Conservation (phyloP, 2,329 filamentous ascomycete species). For the Aspergillus eucalypticola region DNA sequence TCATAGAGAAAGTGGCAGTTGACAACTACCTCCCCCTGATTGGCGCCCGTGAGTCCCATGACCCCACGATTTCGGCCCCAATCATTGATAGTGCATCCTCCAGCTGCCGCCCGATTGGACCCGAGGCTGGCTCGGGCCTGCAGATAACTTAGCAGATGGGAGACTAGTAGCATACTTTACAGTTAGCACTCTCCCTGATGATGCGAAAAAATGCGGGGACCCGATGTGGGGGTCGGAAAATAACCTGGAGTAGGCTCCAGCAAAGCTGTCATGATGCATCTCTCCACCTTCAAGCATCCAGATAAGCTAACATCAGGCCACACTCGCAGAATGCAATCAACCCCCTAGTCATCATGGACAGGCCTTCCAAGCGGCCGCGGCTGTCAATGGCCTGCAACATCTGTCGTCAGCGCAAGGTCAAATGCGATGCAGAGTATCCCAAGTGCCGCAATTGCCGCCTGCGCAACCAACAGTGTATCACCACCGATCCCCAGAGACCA, state of each 20-base stretch:
- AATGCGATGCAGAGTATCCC: conserved; percentile 31
- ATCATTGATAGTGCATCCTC: not conserved
- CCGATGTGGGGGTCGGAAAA: no score
- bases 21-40: no score
- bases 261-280: no score
- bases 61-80: no score
- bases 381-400: conserved; percentile 29
- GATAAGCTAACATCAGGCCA: not conserved
- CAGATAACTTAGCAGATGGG: not conserved
- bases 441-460: conserved; percentile 30
- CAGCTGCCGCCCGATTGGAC: no score
- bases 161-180: no score
- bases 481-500: conserved; percentile 27
- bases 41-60: no score
- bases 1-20: no score
- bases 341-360: conserved; percentile 3
- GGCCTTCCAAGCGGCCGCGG: conserved; percentile 15
- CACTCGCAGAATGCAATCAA: not conserved
- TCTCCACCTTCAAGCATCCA: not conserved
- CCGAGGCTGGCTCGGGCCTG: not conserved
- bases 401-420: conserved; percentile 30
- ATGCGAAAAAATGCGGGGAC: no score
- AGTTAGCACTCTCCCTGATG: no score
- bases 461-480: conserved; percentile 25
- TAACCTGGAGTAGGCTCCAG: no score